Conservation (phyloP, 805 yeast genomes). For the Komagataella pseudopastoris region DNA sequence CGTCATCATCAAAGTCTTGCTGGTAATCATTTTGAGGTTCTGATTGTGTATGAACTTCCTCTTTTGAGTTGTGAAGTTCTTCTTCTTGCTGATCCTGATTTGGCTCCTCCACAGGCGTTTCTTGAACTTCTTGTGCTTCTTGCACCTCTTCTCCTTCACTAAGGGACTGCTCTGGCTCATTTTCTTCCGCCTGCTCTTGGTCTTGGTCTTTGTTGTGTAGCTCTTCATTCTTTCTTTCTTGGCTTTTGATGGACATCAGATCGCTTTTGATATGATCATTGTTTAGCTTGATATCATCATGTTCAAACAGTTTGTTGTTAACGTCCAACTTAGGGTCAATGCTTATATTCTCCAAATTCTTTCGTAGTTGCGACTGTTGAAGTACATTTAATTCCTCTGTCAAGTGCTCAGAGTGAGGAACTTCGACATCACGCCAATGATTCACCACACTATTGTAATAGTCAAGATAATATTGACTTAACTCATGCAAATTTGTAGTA, state of each 20-base stretch:
- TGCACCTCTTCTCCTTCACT: not conserved
- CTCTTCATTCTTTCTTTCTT: not conserved
- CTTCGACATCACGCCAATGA: constrained; percentile 53
- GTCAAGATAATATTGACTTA: constrained; percentile 64
- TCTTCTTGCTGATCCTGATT: not conserved
- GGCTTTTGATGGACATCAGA: constrained; percentile 6
- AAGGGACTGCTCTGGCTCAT: not conserved
- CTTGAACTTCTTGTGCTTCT: not conserved
- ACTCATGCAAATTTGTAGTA: constrained; percentile 50
- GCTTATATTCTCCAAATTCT: not conserved
- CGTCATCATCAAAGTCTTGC: not conserved
- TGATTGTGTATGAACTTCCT: not conserved
- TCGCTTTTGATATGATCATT: constrained; percentile 11
- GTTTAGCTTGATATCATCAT: constrained; percentile 15
- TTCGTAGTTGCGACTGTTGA: not conserved
- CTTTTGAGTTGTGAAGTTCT: not conserved
- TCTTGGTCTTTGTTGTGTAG: not conserved
- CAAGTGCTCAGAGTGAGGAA: not conserved
- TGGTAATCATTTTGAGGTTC: not conserved
- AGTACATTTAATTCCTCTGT: not conserved
- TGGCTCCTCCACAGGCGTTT: not conserved
- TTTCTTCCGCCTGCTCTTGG: not conserved
- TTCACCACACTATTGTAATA: constrained; percentile 58
- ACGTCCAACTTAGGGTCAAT: constrained; percentile 7
- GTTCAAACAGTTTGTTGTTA: constrained; percentile 11